Evolutionary conservation across 768 basidiomycete genomes (phyloP), one percentile per base, ranked within the genome.

Genomic region (Boletales sp.): DNA sequence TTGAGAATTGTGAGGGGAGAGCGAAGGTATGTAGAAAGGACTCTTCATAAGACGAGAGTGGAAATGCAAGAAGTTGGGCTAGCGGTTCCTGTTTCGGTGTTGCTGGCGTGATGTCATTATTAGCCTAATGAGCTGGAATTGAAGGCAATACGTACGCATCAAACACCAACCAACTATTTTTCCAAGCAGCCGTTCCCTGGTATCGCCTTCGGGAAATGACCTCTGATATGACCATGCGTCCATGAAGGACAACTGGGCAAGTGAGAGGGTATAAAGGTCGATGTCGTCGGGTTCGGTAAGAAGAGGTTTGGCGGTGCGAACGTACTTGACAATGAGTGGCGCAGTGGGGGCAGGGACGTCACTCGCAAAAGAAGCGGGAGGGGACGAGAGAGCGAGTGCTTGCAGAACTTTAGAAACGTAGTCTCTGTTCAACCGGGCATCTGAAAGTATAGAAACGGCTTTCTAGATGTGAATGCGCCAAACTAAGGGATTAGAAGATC

Each of bases 141-240:
- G 40, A 8, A 48, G 1, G 14, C 8, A 24, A 32, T 45, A 79
- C 87, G 60, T 65, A 90, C 88, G 84, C 42, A 75, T 76, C 46
- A 90, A 70, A 57, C 77, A 79, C 85, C 85, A 90, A 45, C 79
- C 77, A 3, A 90, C 59, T 14, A 89, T 67, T 56, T 80, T 85
- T 45, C 69, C 68, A 15, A 87, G 66, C 9, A 90, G 65, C 38
- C 80, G 72, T 13, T 73, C 64, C 2, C 86, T 79, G 19, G 75
- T 78, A 24, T 75, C 69, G 34, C 76, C 73, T 57, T 92, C 86
- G 30, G 74, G 75, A 58, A 90, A 90, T 0, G 82, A 82, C 14
- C 84, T 74, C 54, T 87, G 83, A 60, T 80, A 90, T 45, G 76
- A 73, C 90, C 89, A 92, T 5, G 88, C 88, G 43, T 88, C 83